Conservation (phyloP, 345 rosid species). For the Pseudoturritis turrita region DNA sequence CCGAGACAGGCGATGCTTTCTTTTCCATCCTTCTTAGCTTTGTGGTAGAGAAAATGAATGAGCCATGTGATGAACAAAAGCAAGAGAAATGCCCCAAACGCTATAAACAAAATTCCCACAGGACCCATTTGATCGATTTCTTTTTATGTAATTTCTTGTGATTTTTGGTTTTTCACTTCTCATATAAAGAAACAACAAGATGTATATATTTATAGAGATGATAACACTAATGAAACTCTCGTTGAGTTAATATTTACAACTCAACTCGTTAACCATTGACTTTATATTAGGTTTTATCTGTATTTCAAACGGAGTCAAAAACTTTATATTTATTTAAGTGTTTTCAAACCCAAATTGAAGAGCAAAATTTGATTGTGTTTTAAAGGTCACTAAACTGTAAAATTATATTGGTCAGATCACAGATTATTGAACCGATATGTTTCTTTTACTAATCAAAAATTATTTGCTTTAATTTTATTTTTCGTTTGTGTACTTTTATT, state of each 20-base stretch:
- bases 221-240: neutral
- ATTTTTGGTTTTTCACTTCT: neutral
- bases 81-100: slow-evolving; percentile 16
- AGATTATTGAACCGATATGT: neutral
- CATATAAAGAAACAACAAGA: neutral
- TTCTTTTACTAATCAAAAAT: neutral
- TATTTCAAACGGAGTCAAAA: neutral
- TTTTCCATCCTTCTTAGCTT: slow-evolving; percentile 32
- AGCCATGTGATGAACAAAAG: slow-evolving; percentile 22
- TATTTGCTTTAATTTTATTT: too few species aligned
- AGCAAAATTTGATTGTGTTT: neutral
- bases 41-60: slow-evolving; percentile 29
- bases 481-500: too few species aligned
- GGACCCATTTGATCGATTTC: neutral
- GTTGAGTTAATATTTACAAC: neutral
- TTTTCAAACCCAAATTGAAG: neutral
- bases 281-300: slow-evolving; percentile 2
- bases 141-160: neutral
- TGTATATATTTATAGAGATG: neutral
- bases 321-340: neutral
- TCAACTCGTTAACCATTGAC: neutral
- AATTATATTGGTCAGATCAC: neutral
- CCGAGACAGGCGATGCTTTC: slow-evolving; percentile 29
- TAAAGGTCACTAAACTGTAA: neutral
- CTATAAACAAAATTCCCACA: slow-evolving; percentile 13